Evolutionary conservation across 371 early-diverging fungal genomes (phyloP).

Genomic region (Smittium culicis): DNA sequence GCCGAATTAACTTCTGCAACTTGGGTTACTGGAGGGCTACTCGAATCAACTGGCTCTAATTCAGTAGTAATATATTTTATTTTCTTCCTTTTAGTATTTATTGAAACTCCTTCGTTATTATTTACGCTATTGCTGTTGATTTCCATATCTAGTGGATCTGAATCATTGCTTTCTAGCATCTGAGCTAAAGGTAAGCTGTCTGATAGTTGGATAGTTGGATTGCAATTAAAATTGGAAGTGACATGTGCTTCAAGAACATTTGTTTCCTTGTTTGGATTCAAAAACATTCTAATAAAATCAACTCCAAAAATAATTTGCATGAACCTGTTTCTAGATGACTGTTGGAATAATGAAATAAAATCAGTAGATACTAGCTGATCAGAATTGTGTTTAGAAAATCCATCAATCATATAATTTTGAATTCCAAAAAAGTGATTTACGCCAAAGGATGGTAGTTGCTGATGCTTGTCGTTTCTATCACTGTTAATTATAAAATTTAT

Average conservation of each 20-base stretch:
- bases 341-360: slow-evolving; percentile 69
- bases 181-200: neutral
- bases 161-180: neutral
- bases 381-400: slow-evolving; percentile 56
- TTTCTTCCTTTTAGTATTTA: neutral
- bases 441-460: slow-evolving; percentile 38
- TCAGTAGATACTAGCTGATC: slow-evolving; percentile 57
- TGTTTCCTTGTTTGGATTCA: slow-evolving; percentile 21
- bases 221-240: slow-evolving; percentile 12
- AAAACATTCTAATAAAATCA: slow-evolving; percentile 20
- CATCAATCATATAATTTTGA: slow-evolving; percentile 57
- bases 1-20: slow-evolving; percentile 50
- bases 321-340: slow-evolving; percentile 47
- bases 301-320: slow-evolving; percentile 39
- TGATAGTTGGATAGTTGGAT: neutral
- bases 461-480: slow-evolving; percentile 15
- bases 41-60: slow-evolving; percentile 15
- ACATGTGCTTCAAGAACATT: slow-evolving; percentile 17
- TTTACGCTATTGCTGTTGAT: neutral
- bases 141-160: too few relatives aligned
- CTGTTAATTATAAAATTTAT: slow-evolving; percentile 23
- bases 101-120: neutral
- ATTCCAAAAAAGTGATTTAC: slow-evolving; percentile 64
- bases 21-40: slow-evolving; percentile 41
- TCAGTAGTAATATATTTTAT: slow-evolving; percentile 13